A percentile compares a stretch with the other conserved stretches of the same genome.
Conservation (phyloP, 2,329 filamentous ascomycete genomes). For the Diaporthe caulivora region DNA sequence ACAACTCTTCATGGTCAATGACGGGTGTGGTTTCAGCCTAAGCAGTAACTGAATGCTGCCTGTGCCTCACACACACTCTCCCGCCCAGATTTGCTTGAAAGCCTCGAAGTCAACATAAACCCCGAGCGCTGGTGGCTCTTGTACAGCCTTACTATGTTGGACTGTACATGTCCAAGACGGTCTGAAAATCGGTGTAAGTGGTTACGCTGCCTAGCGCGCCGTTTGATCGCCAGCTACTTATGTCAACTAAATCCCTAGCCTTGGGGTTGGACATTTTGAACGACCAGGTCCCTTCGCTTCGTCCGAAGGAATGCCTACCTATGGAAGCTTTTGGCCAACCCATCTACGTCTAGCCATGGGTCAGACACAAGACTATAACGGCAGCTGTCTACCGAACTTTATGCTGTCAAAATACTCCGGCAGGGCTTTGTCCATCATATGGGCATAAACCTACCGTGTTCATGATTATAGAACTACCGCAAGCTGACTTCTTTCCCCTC, state of each 20-base stretch:
- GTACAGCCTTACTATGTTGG: not conserved
- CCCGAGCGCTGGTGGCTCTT: not conserved
- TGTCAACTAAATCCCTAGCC: conserved; percentile 10
- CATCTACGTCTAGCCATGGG: not conserved
- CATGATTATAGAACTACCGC: not conserved
- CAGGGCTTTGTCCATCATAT: not conserved
- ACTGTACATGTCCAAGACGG: not conserved
- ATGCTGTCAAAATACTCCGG: conserved; percentile 1
- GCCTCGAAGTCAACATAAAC: not conserved
- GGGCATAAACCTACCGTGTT: not conserved
- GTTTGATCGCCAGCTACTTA: conserved; percentile 25
- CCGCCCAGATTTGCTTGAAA: not conserved
- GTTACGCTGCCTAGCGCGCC: not conserved
- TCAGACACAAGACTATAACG: not conserved
- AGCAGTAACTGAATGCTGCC: not conserved
- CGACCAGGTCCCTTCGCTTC: not conserved
- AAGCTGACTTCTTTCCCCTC: not conserved
- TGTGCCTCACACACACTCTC: conserved; percentile 7
- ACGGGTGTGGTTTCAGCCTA: conserved; percentile 20
- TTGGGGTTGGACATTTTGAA: conserved; percentile 10
- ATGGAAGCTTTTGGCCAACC: not conserved
- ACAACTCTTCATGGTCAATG: not conserved
- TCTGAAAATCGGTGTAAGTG: not conserved
- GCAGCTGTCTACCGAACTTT: not conserved
- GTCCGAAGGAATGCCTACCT: conserved; percentile 10